Base-by-base conservation (phyloP, 2,329 filamentous ascomycete species). In the Aspergillus terreus region DNA sequence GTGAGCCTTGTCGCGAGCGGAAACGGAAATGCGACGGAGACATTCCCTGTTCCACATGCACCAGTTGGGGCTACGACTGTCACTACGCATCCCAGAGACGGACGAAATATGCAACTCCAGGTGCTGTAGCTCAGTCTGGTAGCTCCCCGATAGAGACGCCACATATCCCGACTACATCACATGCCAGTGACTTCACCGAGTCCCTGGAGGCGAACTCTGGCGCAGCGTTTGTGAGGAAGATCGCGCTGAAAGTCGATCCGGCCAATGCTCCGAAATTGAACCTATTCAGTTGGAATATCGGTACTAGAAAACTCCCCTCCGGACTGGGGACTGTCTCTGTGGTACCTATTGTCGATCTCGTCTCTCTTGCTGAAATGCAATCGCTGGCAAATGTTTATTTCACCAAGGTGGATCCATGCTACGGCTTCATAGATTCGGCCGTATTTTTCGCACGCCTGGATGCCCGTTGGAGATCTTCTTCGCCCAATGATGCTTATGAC, bases 171-270 rank as follows among this genome's bases (percentile, higher is more conserved):
- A 55, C 47, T 54, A 5, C 47, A 42, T 36, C 56, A 56, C 17
- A 30, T 57, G 38, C 52, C 27, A 4, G 27, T 30, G 27, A 30
- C 27, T 30, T 30, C 27, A 3, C 7, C 27, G 27, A 30, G 27
- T 77, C 70, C 11, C 64, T 81, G 10, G 78, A 81, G 50, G 79
- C 79, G 38, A 82, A 82, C 55, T 82, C 79, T 0, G 78, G 78
- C 0, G 75, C 80, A 0, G 78, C 78, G 0, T 82, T 82, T 56
- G 72, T 80, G 3, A 66, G 78, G 40, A 71, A 74, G n/a, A 64
- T 82, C 35, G 79, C 75, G 0, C 69, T 81, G 40, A 72, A 75
- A 38, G 66, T 82, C 3, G 78, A 82, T 59, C 76, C 79, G 0
- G 73, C 72, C 4, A 76, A 76, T 54, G 78, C 77, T 2, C 79